These are phyloP conservation scores for Quercus ilex DNA, from an alignment of 306 rosid species.

Conservation along the genomic window DNA sequence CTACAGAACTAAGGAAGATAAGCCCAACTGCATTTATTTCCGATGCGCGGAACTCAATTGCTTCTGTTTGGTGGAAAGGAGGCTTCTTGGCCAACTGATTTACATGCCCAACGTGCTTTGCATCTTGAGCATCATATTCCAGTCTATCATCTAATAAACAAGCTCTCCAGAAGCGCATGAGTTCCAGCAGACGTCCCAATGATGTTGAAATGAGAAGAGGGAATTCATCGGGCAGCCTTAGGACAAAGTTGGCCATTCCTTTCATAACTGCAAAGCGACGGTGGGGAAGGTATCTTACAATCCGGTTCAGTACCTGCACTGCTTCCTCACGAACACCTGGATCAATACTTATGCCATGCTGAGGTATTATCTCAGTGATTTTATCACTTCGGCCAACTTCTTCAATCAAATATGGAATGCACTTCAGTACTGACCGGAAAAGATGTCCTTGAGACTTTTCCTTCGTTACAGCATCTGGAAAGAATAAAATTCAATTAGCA, in stretches of 20 bases:
- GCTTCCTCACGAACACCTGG: slow-evolving; percentile 99
- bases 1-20: slow-evolving; percentile 95
- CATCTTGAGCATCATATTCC: slow-evolving; percentile 56
- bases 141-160: slow-evolving; percentile 85
- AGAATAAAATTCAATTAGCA: slow-evolving; percentile 16
- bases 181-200: slow-evolving; percentile 91
- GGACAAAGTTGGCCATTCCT: slow-evolving; percentile 94
- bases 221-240: slow-evolving; percentile 94
- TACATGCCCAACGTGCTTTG: slow-evolving; percentile 46
- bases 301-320: slow-evolving; percentile 88
- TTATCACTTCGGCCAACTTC: slow-evolving; percentile 98
- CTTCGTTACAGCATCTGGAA: slow-evolving; percentile 91
- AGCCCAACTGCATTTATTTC: slow-evolving; percentile 98
- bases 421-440: slow-evolving; percentile 92
- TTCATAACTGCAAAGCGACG: slow-evolving; percentile 97
- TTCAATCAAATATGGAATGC: slow-evolving; percentile 96
- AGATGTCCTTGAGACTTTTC: slow-evolving; percentile 97
- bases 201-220: slow-evolving; percentile 99
- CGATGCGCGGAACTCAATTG: slow-evolving; percentile 81
- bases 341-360: slow-evolving; percentile 99
- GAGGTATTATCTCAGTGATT: slow-evolving; percentile 98
- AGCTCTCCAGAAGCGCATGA: slow-evolving; percentile 97
- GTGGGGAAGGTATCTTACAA: slow-evolving; percentile 86
- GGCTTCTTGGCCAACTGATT: slow-evolving; percentile 67
- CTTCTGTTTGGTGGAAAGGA: slow-evolving; percentile 69